Percentiles rank a stretch among this genome's conserved stretches.
Conservation (phyloP, 169 alveolate genomes). For the Babesia gibsoni region DNA sequence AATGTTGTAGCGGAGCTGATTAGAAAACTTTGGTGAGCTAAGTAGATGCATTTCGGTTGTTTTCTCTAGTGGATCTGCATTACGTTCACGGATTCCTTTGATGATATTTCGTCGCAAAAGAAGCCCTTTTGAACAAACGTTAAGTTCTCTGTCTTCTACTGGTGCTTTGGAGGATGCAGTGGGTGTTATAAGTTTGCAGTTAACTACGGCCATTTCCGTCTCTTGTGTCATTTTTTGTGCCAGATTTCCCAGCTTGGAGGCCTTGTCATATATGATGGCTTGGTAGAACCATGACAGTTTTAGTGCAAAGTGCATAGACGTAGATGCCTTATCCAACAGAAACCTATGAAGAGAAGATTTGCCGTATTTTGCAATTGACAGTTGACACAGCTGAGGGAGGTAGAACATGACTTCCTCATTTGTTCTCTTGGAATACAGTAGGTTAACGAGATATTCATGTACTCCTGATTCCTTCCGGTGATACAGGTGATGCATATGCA, state of each 20-base stretch:
- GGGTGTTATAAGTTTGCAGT: conserved; percentile 77
- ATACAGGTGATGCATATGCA: conserved; percentile 84
- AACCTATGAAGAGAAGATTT: conserved; percentile 77
- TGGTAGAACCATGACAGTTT: conserved; percentile 85
- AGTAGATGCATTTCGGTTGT: conserved; percentile 35
- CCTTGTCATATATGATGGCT: conserved; percentile 78
- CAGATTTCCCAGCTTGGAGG: conserved; percentile 67
- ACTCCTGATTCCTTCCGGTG: conserved; percentile 85
- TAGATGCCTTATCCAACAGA: conserved; percentile 80
- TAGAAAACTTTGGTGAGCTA: conserved; percentile 50
- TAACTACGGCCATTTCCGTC: conserved; percentile 89
- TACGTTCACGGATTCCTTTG: conserved; percentile 15
- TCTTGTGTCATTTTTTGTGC: conserved; percentile 87
- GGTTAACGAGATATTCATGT: conserved; percentile 86
- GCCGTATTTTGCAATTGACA: conserved; percentile 69
- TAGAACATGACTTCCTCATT: conserved; percentile 79
- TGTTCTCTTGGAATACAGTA: conserved; percentile 81
- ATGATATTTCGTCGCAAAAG: conserved; percentile 59
- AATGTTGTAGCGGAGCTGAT: conserved; percentile 45
- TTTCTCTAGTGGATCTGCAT: not conserved
- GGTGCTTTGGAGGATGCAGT: conserved; percentile 3
- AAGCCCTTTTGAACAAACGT: conserved; percentile 66
- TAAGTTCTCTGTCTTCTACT: conserved; percentile 31
- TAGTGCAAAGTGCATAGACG: conserved; percentile 86
- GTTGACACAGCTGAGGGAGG: conserved; percentile 79